These are phyloP conservation scores for Rhododendron molle DNA, from an alignment of 148 eudicot species.

Conservation along the genomic window DNA sequence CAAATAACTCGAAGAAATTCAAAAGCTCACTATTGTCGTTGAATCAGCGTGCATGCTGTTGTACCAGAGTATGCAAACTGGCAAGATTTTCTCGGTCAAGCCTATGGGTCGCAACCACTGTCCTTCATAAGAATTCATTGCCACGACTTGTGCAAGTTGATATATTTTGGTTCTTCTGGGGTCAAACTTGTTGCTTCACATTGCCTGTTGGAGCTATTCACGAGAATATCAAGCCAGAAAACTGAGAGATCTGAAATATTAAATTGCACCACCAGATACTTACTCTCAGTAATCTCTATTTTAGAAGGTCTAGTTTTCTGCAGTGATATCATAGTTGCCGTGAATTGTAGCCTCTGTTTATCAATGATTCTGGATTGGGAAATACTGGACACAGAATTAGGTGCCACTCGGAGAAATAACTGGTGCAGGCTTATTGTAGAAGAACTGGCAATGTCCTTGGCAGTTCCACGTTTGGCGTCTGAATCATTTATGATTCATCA, in stretches of 20 bases:
- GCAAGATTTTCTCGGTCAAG: conserved; percentile 38
- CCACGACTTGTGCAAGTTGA: conserved; percentile 67
- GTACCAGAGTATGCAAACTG: conserved; percentile 54
- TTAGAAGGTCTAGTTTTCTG: conserved; percentile 64
- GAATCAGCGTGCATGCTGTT: conserved; percentile 49
- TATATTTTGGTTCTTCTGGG: conserved; percentile 67
- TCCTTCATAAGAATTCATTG: conserved; percentile 54
- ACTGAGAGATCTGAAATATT: conserved; percentile 25
- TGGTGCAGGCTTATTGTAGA: conserved; percentile 87
- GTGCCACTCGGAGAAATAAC: conserved; percentile 25
- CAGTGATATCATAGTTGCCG: conserved; percentile 48
- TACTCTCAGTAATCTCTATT: conserved; percentile 60
- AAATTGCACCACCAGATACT: conserved; percentile 32
- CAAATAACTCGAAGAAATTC: not conserved
- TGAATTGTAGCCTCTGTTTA: conserved; percentile 63
- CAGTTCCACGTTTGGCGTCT: conserved; percentile 59
- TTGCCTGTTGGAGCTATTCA: conserved; percentile 66
- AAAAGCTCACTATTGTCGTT: conserved; percentile 21
- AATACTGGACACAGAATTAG: conserved; percentile 29
- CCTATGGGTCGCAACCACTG: conserved; percentile 23
- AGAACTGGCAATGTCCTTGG: conserved; percentile 75
- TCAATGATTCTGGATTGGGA: conserved; percentile 62
- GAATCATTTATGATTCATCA: conserved; percentile 50
- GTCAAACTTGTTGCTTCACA: conserved; percentile 65
- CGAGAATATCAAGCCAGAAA: conserved; percentile 43